phyloP scores from a whole-genome alignment of 1,284 basidiomycete genomes.

The Ustilago curta region DNA sequence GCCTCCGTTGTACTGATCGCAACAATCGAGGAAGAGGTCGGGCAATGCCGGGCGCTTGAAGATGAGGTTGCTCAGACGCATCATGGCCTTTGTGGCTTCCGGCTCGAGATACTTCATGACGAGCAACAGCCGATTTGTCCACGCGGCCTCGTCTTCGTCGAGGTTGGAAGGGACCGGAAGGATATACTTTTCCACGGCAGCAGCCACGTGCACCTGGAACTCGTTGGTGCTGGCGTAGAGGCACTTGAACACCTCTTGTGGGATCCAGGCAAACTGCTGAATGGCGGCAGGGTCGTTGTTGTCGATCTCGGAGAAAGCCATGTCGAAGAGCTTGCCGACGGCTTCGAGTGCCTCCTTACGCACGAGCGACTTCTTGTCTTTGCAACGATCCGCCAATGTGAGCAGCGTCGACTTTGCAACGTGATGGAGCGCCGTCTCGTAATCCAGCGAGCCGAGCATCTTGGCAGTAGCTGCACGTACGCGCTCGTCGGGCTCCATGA shows the following conservation, averaged over 20 bases:
- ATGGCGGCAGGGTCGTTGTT: slow-evolving; percentile 80
- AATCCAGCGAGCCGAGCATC: slow-evolving; percentile 85
- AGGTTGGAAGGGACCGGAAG: slow-evolving; percentile 82
- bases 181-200: slow-evolving; percentile 78
- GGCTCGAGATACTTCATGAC: slow-evolving; percentile 79
- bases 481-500: slow-evolving; percentile 86
- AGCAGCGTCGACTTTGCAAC: slow-evolving; percentile 78
- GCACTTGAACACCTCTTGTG: slow-evolving; percentile 77
- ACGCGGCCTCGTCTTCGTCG: slow-evolving; percentile 80
- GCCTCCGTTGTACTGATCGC: slow-evolving; percentile 72
- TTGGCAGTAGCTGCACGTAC: slow-evolving; percentile 87
- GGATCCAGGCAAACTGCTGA: slow-evolving; percentile 93
- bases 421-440: slow-evolving; percentile 87
- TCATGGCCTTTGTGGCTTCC: slow-evolving; percentile 73
- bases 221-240: slow-evolving; percentile 70
- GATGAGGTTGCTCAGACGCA: slow-evolving; percentile 73
- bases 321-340: slow-evolving; percentile 81
- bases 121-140: slow-evolving; percentile 85
- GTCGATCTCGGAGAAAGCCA: slow-evolving; percentile 93
- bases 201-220: slow-evolving; percentile 71
- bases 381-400: slow-evolving; percentile 78
- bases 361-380: slow-evolving; percentile 89
- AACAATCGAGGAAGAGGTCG: slow-evolving; percentile 55
- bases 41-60: slow-evolving; percentile 34
- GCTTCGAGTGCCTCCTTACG: slow-evolving; percentile 83